Evolutionary conservation across 768 basidiomycete species (phyloP), one percentile per base, ranked within the genome.

Genomic region (Xerocomellus amylosporus): DNA sequence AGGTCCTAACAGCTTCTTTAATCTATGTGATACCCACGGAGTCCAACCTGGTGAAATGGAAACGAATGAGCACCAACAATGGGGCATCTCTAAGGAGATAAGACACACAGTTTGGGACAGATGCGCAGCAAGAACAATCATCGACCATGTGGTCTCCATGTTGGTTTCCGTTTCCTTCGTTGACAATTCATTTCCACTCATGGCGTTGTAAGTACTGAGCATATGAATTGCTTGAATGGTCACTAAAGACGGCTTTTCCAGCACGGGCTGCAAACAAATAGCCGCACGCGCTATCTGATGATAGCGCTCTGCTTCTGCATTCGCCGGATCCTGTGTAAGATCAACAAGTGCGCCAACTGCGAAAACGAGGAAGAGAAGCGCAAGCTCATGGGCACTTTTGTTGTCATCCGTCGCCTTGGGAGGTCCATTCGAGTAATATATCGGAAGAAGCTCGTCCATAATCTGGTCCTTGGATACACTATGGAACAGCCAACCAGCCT

Each of bases 61-160:
- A 51, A 46, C 19, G 48, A 39, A 58, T 65, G 36, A 63, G 59
- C 12, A 51, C 22, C 40, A 51, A 55, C 14, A 15, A 56, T 17
- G 43, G 8, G 40, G n/a, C 9, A 43, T 26, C 19, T 22, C 43
- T 46, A 49, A 30, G 38, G 49, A 51, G 47, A 26, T 55, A 41
- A 49, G 33, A 75, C 83, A 50, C 63, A 87, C 85, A 10, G 84
- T 81, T 70, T 86, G 84, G 51, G 83, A 77, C 38, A 88, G 64
- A 72, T 88, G 83, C 13, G 81, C 77, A 1, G 84, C 83, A n/a
- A 88, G 72, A 12, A 81, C 83, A 37, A 86, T 75, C 42, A 87
- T 67, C 13, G 78, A 80, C 86, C 86, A 87, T 19, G 86, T 83
- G 71, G 81, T 81, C 72, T 87, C 86, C 85, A 83, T 87, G 55